Evolutionary conservation across 257 asterid genomes (phyloP), one percentile per base, ranked within the genome.

Genomic region (Solanum chilense): DNA sequence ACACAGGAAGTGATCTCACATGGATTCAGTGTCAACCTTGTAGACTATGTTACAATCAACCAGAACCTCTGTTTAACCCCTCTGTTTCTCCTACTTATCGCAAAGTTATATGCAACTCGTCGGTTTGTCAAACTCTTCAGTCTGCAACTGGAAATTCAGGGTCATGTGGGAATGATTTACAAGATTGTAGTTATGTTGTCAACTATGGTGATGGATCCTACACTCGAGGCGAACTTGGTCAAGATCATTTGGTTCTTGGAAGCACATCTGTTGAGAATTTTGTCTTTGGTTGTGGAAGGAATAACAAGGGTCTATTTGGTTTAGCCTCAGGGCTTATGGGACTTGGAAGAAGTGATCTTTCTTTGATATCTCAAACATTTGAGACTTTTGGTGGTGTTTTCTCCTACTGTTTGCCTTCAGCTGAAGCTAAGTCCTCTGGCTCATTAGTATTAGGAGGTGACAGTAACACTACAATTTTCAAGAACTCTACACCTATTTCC

Each of bases 21-120:
- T 96, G 98, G 99, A 93, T 94, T 27, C 99, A 96, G 74, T 96
- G 98, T 88, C 97, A 93, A 82, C 99, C 99, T 64, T 96, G 98
- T 76, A 92, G 87, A 69, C 52, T 88, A 16, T 95, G 99, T 86
- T 93, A 96, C 87, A 87, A 89, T 41, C 99, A 96, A 84, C 95
- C 96, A 7, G 98, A 95, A 68, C 97, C 99, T 41, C 90, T 96
- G 37, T 96, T 92, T 90, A 85, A 93, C 88, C 98, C 99, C 9
- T 25, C 75, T 47, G n/a, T 41, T 4, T 96, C 98, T 1, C 91
- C 94, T 85, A 93, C 95, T 2, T 96, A 94, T 88, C 88, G 88
- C 27, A 75, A 94, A 12, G 91, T 95, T 58, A 88, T 78, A 15
- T 96, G 98, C 91, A 89, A 85, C 88, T 93, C 99, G 10, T 81